Percentiles rank a stretch among this genome's conserved stretches.
These are phyloP conservation scores for Corylus avellana DNA, from an alignment of 306 rosid species.

Conservation along the genomic window DNA sequence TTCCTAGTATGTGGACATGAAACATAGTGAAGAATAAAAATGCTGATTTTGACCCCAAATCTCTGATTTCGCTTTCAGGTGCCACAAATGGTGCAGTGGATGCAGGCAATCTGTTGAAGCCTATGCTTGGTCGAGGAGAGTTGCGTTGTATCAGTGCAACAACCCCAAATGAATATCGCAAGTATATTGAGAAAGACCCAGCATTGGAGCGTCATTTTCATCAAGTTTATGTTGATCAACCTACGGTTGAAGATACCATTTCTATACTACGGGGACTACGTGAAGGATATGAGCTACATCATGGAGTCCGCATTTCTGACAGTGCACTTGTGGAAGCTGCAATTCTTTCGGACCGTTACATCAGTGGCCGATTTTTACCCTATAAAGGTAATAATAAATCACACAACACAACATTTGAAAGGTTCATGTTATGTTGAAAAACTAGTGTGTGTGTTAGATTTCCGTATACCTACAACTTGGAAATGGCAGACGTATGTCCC, in stretches of 20 bases:
- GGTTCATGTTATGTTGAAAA: slow-evolving; percentile 5
- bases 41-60: slow-evolving; percentile 19
- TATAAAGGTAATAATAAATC: slow-evolving; percentile 71
- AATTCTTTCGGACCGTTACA: slow-evolving; percentile 93
- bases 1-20: slow-evolving; percentile 15
- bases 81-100: slow-evolving; percentile 99
- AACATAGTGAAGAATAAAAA: slow-evolving; percentile 14
- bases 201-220: slow-evolving; percentile 98
- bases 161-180: slow-evolving; percentile 88
- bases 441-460: slow-evolving; percentile 22
- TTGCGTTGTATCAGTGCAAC: slow-evolving; percentile 97
- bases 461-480: background rate
- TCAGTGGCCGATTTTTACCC: slow-evolving; percentile 95
- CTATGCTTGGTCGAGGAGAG: slow-evolving; percentile 99
- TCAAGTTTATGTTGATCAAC: slow-evolving; percentile 97
- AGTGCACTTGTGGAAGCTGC: slow-evolving; percentile 98
- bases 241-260: slow-evolving; percentile 81
- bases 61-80: slow-evolving; percentile 51
- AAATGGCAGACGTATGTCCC: background rate
- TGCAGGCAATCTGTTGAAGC: slow-evolving; percentile 98
- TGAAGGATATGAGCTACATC: slow-evolving; percentile 97
- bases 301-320: slow-evolving; percentile 97
- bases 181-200: slow-evolving; percentile 97
- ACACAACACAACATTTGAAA: background rate
- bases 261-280: slow-evolving; percentile 91